Conservation (phyloP, 2,329 filamentous ascomycete genomes). For the Fusarium sambucinum region DNA sequence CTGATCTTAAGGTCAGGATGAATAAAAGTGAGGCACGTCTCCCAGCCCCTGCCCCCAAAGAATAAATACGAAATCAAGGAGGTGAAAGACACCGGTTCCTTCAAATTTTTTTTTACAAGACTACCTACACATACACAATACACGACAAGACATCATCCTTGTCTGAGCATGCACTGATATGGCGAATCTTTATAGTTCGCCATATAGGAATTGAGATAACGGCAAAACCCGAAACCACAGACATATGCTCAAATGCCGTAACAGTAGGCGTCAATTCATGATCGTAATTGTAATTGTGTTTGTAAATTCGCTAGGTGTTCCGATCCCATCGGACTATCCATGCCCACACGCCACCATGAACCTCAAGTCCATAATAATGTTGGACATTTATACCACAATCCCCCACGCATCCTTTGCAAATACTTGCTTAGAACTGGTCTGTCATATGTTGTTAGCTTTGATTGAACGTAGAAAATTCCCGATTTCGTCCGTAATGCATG, state of each 20-base stretch:
- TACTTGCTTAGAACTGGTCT: conserved; percentile 43
- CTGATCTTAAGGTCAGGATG: too few species aligned
- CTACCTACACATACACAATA: too few species aligned
- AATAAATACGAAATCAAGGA: too few species aligned
- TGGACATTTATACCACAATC: conserved; percentile 9
- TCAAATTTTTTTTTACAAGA: too few species aligned
- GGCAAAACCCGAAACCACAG: neutral
- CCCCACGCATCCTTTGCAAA: conserved; percentile 7
- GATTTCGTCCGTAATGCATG: neutral
- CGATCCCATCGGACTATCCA: conserved; percentile 14
- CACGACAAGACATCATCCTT: neutral
- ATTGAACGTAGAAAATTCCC: neutral
- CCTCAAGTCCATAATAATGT: conserved; percentile 9
- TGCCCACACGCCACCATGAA: conserved; percentile 12
- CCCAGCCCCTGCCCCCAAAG: too few species aligned
- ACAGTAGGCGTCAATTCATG: conserved; percentile 44
- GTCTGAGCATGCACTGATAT: neutral
- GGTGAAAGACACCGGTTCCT: too few species aligned
- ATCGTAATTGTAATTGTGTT: conserved; percentile 45
- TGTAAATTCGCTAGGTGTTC: conserved; percentile 43
- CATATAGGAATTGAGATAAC: neutral
- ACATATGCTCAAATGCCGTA: conserved; percentile 12
- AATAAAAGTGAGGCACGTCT: too few species aligned
- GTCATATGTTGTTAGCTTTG: conserved; percentile 19
- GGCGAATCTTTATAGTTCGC: too few species aligned